Percentiles rank a stretch among this genome's conserved stretches.
Evolutionary conservation across 768 basidiomycete genomes (phyloP).

Genomic region (Leccinum incarnatum): DNA sequence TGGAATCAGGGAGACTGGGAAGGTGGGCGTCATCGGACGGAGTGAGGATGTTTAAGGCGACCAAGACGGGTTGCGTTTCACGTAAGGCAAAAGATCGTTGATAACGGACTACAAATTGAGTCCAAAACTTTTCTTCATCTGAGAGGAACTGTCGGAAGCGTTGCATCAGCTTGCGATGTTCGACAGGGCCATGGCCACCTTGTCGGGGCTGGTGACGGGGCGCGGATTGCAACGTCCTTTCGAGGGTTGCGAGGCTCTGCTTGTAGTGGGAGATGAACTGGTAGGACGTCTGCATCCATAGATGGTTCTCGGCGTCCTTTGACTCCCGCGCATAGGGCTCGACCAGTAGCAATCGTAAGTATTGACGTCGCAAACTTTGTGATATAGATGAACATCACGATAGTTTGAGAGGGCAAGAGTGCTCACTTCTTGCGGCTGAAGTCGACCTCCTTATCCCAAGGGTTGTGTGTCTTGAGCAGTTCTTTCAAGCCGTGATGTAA

Average conservation of each 20-base stretch:
- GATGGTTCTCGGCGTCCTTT: slow-evolving; percentile 75
- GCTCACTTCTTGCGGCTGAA: slow-evolving; percentile 82
- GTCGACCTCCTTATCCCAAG: slow-evolving; percentile 86
- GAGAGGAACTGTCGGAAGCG: slow-evolving; percentile 88
- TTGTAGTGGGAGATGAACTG: slow-evolving; percentile 82
- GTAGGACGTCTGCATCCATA: slow-evolving; percentile 94
- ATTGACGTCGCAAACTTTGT: slow-evolving; percentile 63
- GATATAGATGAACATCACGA: slow-evolving; percentile 1
- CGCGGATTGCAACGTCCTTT: slow-evolving; percentile 50
- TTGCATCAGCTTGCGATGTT: slow-evolving; percentile 81
- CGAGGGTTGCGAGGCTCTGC: slow-evolving; percentile 63
- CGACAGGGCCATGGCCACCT: slow-evolving; percentile 61
- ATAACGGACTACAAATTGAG: slow-evolving; percentile 70
- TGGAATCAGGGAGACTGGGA: slow-evolving; percentile 22
- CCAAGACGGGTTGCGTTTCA: slow-evolving; percentile 58
- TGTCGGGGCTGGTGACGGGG: slow-evolving; percentile 36
- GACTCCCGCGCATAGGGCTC: slow-evolving; percentile 71
- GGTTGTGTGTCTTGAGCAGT: slow-evolving; percentile 66
- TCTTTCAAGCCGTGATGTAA: slow-evolving; percentile 75
- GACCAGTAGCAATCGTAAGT: slow-evolving; percentile 65
- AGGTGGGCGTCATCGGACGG: slow-evolving; percentile 37
- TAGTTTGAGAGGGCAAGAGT: slow-evolving; percentile 3
- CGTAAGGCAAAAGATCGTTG: slow-evolving; percentile 69
- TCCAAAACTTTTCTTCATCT: slow-evolving; percentile 92
- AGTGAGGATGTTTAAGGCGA: slow-evolving; percentile 52